phyloP scores from a whole-genome alignment of 805 yeast genomes.

The Jamesozyma rosinii region DNA sequence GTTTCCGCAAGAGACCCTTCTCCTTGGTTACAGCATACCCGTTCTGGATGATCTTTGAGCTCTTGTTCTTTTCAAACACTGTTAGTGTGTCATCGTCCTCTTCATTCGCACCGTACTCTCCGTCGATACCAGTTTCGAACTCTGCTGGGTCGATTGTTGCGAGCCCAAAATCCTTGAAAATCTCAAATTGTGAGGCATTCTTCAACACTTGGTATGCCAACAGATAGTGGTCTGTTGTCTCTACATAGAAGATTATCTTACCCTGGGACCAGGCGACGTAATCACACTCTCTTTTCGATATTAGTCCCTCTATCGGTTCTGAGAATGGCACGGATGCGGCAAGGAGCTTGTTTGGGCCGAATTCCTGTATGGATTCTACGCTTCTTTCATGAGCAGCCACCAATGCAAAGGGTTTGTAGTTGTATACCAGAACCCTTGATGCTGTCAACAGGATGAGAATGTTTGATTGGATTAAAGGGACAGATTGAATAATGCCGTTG shows the following conservation, averaged over 20 bases:
- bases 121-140: slow-evolving; percentile 11
- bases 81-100: slow-evolving; percentile 28
- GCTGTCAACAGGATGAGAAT: slow-evolving; percentile 22
- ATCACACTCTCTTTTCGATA: slow-evolving; percentile 8
- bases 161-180: slow-evolving; percentile 27
- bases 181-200: slow-evolving; percentile 12
- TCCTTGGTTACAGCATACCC: slow-evolving; percentile 28
- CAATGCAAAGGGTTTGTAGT: slow-evolving; percentile 28
- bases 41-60: slow-evolving; percentile 28
- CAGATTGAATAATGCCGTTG: slow-evolving; percentile 19
- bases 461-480: slow-evolving; percentile 22
- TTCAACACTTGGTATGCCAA: slow-evolving; percentile 26
- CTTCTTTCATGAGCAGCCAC: slow-evolving; percentile 27
- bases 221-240: slow-evolving; percentile 23
- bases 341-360: slow-evolving; percentile 23
- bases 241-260: slow-evolving; percentile 23
- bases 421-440: slow-evolving; percentile 24
- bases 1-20: slow-evolving; percentile 22
- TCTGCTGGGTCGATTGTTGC: slow-evolving; percentile 14
- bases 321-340: slow-evolving; percentile 12
- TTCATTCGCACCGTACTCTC: slow-evolving; percentile 14
- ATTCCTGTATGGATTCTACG: slow-evolving; percentile 20
- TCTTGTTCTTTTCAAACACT: slow-evolving; percentile 24
- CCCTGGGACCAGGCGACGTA: slow-evolving; percentile 12
- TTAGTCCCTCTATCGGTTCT: slow-evolving; percentile 15